Conservation (phyloP, 176 grass and related monocot species). For the Phoenix dactylifera region DNA sequence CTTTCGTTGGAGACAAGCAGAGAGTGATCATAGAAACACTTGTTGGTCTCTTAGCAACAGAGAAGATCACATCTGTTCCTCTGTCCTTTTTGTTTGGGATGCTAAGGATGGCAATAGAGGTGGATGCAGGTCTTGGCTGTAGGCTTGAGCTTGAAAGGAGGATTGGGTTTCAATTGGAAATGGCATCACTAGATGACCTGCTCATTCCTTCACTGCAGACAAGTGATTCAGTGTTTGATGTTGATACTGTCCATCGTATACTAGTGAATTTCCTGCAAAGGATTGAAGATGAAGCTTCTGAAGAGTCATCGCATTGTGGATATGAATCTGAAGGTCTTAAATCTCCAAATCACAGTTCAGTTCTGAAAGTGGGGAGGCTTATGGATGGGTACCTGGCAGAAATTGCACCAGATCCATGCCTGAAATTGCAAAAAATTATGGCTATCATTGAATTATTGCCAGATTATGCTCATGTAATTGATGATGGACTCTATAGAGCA, state of each 20-base stretch:
- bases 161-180: constrained; percentile 71
- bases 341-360: constrained; percentile 56
- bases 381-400: constrained; percentile 60
- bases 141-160: constrained; percentile 77
- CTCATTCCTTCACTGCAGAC: constrained; percentile 59
- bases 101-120: constrained; percentile 80
- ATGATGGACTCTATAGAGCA: constrained; percentile 80
- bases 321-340: constrained; percentile 63
- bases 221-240: constrained; percentile 80
- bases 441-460: constrained; percentile 74
- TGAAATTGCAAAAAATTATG: constrained; percentile 92
- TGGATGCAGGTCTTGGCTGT: constrained; percentile 39
- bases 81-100: constrained; percentile 89
- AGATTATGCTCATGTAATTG: constrained; percentile 70
- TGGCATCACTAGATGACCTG: constrained; percentile 77
- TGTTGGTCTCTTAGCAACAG: constrained; percentile 52
- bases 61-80: constrained; percentile 63
- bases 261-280: constrained; percentile 82
- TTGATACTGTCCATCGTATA: constrained; percentile 73
- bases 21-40: constrained; percentile 58
- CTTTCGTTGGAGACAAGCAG: constrained; percentile 52
- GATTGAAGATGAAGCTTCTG: constrained; percentile 66
- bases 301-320: constrained; percentile 47
- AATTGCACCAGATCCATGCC: constrained; percentile 73
- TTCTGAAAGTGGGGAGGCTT: constrained; percentile 73